Conservation (phyloP, 2,329 filamentous ascomycete genomes). For the Colletotrichum brevisporum region DNA sequence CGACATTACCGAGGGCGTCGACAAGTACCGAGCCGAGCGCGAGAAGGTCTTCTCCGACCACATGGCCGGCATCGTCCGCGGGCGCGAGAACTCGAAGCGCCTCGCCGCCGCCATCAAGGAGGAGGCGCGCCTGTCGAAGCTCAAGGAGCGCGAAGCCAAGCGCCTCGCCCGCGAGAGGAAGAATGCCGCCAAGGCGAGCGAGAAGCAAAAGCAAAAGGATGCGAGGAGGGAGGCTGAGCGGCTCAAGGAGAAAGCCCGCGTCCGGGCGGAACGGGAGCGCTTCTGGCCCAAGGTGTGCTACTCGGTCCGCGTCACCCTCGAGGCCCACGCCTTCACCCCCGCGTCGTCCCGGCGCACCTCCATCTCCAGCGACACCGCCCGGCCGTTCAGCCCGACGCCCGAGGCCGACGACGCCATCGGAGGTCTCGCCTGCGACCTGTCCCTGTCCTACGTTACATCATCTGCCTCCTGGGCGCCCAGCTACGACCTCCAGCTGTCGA, state of each 20-base stretch:
- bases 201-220: constrained; percentile 53
- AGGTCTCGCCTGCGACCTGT: constrained; percentile 58
- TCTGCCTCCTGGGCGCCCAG: constrained; percentile 72
- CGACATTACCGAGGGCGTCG: constrained; percentile 55
- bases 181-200: constrained; percentile 45
- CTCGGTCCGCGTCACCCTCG: constrained; percentile 65
- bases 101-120: constrained; percentile 52
- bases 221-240: constrained; percentile 53
- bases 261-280: constrained; percentile 58
- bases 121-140: constrained; percentile 46
- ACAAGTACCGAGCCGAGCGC: constrained; percentile 59
- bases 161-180: not conserved
- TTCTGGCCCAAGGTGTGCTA: constrained; percentile 68
- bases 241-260: constrained; percentile 58
- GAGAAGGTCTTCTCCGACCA: constrained; percentile 58
- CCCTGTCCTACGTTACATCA: constrained; percentile 72
- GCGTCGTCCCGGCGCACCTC: constrained; percentile 64
- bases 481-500: constrained; percentile 74
- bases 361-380: constrained; percentile 66
- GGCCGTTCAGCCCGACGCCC: constrained; percentile 57
- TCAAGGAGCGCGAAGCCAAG: not conserved
- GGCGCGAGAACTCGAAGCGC: constrained; percentile 48
- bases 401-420: constrained; percentile 41
- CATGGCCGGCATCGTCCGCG: constrained; percentile 48
- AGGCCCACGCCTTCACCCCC: constrained; percentile 59